Base-by-base conservation (phyloP, 2,329 filamentous ascomycete genomes). In the Gyromitra esculenta region DNA sequence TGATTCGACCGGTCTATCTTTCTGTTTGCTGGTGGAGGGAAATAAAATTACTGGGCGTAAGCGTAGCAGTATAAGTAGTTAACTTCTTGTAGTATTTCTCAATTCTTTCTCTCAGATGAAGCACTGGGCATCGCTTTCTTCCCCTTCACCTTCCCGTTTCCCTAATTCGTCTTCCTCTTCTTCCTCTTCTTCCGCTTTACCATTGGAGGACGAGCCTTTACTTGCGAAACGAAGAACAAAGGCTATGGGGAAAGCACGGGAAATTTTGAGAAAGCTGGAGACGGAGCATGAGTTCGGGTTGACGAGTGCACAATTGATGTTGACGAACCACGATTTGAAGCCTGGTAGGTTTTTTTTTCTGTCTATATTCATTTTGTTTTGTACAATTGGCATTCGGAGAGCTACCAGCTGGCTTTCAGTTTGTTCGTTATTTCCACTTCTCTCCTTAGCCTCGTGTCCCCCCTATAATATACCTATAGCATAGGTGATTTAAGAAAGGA, bases 251-350 rank as follows among this genome's bases (percentile, higher is more conserved):
- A 80, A 77, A 70, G 50, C 78, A 41, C 59, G 60, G 11, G 54
- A 71, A 43, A 66, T 80, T 66, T 59, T 81, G 15, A 76, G 68
- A 64, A 94, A 89, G 85, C 82, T 94, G 73, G 90, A 91, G 59
- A 92, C 96, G 75, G 87, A 91, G 72, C 85, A 88, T 70, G 94
- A 97, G 83, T 89, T 91, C 0, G 93, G 92, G 59, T 87, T 97
- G 81, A 92, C 90, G 6, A 90, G 88, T 68, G 88, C 90, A 15
- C 92, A 97, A 85, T 86, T 96, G 80, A 94, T 97, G 91, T 88
- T 97, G 82, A 92, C 89, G 80, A 97, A 97, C 83, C 85, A 92
- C 83, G 92, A 96, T 84, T 86, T 96, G 79, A 94, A 93, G 80
- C 87, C 87, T 82, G 86, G 86, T 87, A 81, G 65, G 80, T 71